Percentiles rank a stretch among this genome's conserved stretches.
Evolutionary conservation across 176 grass and related monocot species (phyloP).

Genomic region (Musa beccarii): DNA sequence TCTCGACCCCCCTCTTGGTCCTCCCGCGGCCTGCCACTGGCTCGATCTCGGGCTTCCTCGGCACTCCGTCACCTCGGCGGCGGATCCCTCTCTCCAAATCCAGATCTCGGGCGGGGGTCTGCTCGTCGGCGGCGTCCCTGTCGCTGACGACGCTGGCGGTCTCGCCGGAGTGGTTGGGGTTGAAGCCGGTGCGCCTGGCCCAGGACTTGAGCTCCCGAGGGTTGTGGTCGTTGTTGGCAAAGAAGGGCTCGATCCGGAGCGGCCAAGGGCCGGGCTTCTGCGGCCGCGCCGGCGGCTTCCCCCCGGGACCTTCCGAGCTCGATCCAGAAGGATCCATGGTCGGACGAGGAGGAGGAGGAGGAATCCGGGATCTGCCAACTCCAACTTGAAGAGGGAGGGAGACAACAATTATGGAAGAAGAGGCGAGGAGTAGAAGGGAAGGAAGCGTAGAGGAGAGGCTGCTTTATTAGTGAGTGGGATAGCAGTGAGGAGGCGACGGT

Average conservation of each 20-base stretch:
- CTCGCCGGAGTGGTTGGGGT: constrained; percentile 60
- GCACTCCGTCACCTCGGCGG: not conserved
- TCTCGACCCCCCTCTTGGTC: not conserved
- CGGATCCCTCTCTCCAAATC: constrained; percentile 32
- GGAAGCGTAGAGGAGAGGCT: not conserved
- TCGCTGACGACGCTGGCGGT: constrained; percentile 20
- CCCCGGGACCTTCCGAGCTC: constrained; percentile 11
- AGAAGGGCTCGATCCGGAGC: constrained; percentile 57
- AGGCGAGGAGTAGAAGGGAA: constrained; percentile 7
- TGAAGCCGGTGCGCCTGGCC: constrained; percentile 83
- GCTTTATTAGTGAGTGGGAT: not conserved
- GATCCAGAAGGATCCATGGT: constrained; percentile 20
- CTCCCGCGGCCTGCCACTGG: constrained; percentile 11
- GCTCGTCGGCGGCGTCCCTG: constrained; percentile 4
- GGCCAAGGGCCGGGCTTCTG: constrained; percentile 27
- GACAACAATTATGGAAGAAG: not conserved
- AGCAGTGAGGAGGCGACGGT: not conserved
- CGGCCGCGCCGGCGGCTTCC: not conserved
- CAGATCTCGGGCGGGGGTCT: not conserved
- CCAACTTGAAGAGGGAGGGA: not conserved
- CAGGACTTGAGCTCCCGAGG: constrained; percentile 75
- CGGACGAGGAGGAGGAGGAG: too few species aligned
- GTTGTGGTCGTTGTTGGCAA: constrained; percentile 61
- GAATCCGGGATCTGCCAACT: too few species aligned
- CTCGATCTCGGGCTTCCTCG: constrained; percentile 28